A percentile compares a stretch with the other conserved stretches of the same genome.
Evolutionary conservation across 75 land plant species (phyloP).

Genomic region (Picea sitchensis): DNA sequence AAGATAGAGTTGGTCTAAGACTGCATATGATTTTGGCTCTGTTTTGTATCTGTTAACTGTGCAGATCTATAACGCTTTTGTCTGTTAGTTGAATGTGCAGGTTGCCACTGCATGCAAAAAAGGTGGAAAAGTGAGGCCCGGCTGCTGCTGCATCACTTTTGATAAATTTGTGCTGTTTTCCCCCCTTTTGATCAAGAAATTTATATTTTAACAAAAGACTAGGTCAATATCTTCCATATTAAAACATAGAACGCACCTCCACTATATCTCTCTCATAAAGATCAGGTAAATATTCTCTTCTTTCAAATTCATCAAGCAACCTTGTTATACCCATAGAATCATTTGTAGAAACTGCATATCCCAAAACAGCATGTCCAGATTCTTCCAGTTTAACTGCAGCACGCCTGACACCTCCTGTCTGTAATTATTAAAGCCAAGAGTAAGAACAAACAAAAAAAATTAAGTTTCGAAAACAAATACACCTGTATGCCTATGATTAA

Average conservation of each 20-base stretch:
- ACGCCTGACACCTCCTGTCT: conserved; percentile 20
- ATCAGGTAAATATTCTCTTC: conserved; percentile 33
- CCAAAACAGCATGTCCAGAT: conserved; percentile 30
- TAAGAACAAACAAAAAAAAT: not conserved
- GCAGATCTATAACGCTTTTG: not conserved
- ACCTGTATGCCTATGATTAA: not conserved
- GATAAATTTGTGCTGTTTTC: too few species aligned
- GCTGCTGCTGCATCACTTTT: not conserved
- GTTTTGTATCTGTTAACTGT: not conserved
- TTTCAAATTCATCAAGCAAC: conserved; percentile 30
- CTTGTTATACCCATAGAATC: conserved; percentile 14
- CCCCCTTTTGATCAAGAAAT: too few species aligned
- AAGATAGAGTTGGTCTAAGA: too few species aligned
- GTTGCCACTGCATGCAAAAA: too few species aligned
- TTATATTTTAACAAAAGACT: not conserved
- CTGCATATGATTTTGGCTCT: too few species aligned
- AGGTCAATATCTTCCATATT: not conserved
- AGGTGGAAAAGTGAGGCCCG: not conserved
- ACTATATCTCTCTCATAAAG: conserved; percentile 39
- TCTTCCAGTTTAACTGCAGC: conserved; percentile 38
- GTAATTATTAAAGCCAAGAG: not conserved
- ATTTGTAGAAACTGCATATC: conserved; percentile 21
- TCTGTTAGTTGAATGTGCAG: not conserved
- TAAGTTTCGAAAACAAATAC: not conserved
- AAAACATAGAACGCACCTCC: conserved; percentile 21